Conservation (phyloP, 441 rosid genomes). For the Erysimum pusillum region DNA sequence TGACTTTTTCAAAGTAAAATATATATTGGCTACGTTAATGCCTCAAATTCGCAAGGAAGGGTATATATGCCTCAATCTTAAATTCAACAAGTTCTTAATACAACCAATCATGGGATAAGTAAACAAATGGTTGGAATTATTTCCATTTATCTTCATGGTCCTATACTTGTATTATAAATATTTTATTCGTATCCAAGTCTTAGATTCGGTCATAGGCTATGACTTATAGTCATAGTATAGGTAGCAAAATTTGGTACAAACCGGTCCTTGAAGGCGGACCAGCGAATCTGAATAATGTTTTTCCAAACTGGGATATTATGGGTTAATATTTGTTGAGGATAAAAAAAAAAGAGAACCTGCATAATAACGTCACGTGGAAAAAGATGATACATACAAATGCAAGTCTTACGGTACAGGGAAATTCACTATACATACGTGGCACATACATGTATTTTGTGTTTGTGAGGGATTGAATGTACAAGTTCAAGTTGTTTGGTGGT, state of each 20-base stretch:
- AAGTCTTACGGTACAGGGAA: not conserved
- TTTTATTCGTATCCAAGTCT: slow-evolving; percentile 25
- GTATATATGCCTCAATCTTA: slow-evolving; percentile 11
- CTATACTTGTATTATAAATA: not conserved
- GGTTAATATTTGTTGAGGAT: slow-evolving; percentile 10
- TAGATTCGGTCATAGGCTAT: slow-evolving; percentile 38
- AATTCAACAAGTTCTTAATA: slow-evolving; percentile 26
- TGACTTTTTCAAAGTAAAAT: not conserved
- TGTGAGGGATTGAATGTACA: not conserved
- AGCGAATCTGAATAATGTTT: slow-evolving; percentile 43
- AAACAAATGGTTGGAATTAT: slow-evolving; percentile 4
- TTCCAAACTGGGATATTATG: slow-evolving; percentile 29
- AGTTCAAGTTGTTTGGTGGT: slow-evolving; percentile 14
- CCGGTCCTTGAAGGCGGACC: slow-evolving; percentile 32
- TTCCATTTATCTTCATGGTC: not conserved
- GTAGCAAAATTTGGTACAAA: slow-evolving; percentile 33
- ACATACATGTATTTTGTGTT: not conserved
- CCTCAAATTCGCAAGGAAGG: slow-evolving; percentile 3
- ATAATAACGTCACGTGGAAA: slow-evolving; percentile 33
- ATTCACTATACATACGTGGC: not conserved
- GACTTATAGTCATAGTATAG: slow-evolving; percentile 21
- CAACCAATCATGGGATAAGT: slow-evolving; percentile 29
- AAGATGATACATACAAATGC: slow-evolving; percentile 16
- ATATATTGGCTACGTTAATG: not conserved
- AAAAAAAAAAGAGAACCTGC: not conserved